phyloP scores from a whole-genome alignment of 2,329 filamentous ascomycete species.

The Penicillium sp. region DNA sequence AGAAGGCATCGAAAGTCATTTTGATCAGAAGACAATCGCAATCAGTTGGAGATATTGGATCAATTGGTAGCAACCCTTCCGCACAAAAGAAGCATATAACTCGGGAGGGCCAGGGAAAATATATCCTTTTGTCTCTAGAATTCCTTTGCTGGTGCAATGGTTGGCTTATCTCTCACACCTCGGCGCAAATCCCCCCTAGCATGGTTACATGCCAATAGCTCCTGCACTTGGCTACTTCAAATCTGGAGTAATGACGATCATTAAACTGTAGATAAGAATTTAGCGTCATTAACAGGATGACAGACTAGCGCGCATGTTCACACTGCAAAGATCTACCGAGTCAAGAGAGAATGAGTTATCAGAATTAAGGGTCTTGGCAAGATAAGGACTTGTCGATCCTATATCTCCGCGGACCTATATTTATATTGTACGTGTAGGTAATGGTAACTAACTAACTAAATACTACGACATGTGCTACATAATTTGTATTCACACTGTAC shows the following conservation, averaged over 20 bases:
- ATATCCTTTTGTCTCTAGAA: too few relatives aligned
- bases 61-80: background rate
- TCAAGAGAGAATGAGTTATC: conserved; percentile 11
- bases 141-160: background rate
- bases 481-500: background rate
- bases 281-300: background rate
- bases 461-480: background rate
- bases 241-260: background rate
- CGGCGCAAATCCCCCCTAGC: background rate
- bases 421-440: too few relatives aligned
- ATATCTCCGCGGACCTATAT: conserved; percentile 1
- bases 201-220: background rate
- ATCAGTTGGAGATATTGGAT: background rate
- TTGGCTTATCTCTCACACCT: background rate
- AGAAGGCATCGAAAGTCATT: conserved; percentile 42
- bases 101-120: too few relatives aligned
- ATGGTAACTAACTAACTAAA: background rate
- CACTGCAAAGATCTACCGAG: background rate
- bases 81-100: too few relatives aligned
- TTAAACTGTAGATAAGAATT: conserved; percentile 1
- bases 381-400: background rate
- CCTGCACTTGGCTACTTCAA: background rate
- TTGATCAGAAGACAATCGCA: background rate
- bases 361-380: background rate
- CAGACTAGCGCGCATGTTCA: background rate